Percentiles rank a stretch among this genome's conserved stretches.
Conservation (phyloP, 345 rosid species). For the Eucalyptus rudis region DNA sequence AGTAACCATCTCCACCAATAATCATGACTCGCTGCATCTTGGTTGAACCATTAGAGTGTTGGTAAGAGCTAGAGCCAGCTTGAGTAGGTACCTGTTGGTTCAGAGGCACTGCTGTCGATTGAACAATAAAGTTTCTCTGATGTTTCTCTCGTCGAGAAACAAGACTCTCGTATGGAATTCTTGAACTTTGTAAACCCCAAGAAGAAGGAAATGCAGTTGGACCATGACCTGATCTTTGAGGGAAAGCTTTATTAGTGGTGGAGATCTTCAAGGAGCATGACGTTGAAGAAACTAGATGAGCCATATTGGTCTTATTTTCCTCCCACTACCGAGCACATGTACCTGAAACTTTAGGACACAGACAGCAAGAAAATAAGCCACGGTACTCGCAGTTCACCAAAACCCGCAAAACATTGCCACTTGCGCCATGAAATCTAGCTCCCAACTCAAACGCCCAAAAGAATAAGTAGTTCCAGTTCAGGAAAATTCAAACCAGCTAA, state of each 20-base stretch:
- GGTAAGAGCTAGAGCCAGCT: constrained; percentile 14
- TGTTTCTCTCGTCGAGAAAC: constrained; percentile 11
- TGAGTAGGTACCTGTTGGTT: constrained; percentile 46
- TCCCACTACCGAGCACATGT: constrained; percentile 5
- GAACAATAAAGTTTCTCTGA: constrained; percentile 10
- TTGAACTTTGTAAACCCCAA: constrained; percentile 17
- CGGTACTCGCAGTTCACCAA: neutral
- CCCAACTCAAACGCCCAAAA: neutral
- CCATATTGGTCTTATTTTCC: constrained; percentile 25
- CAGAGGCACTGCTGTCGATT: constrained; percentile 31
- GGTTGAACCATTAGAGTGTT: constrained; percentile 17
- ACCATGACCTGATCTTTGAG: constrained; percentile 6
- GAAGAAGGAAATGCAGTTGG: constrained; percentile 8
- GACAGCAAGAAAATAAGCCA: neutral
- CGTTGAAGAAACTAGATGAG: constrained; percentile 41
- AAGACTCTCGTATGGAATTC: constrained; percentile 11
- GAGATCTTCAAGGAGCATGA: constrained; percentile 41
- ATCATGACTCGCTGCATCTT: constrained; percentile 73
- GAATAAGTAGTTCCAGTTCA: neutral
- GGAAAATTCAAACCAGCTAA: neutral
- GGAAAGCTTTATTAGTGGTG: constrained; percentile 10
- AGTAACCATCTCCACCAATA: constrained; percentile 97
- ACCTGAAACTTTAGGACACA: constrained; percentile 20
- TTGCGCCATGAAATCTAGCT: neutral
- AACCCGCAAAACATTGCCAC: neutral